Conservation (phyloP, 208 protist genomes). For the Trypanosoma brucei region DNA sequence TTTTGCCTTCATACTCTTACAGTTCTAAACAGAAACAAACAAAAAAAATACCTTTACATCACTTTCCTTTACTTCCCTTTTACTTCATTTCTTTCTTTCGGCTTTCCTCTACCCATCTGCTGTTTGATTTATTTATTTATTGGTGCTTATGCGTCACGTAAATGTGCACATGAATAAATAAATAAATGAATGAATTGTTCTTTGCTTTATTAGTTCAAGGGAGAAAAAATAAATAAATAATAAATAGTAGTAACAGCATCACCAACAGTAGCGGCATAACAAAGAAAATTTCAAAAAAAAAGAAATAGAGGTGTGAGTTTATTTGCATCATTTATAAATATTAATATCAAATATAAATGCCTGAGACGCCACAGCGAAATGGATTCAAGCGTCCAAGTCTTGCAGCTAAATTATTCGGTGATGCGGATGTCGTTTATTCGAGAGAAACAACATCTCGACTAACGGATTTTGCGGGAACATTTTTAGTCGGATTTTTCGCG, state of each 20-base stretch:
- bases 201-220: too few relatives aligned
- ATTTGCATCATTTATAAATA: too few relatives aligned
- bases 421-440: conserved; percentile 62
- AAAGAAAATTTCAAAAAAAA: too few relatives aligned
- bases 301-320: too few relatives aligned
- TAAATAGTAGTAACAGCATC: too few relatives aligned
- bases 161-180: too few relatives aligned
- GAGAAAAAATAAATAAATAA: too few relatives aligned
- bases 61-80: conserved; percentile 19
- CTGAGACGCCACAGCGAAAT: background rate
- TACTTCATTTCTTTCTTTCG: conserved; percentile 14
- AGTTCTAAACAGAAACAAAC: background rate
- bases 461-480: conserved; percentile 66
- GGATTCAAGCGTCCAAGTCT: background rate
- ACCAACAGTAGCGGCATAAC: too few relatives aligned
- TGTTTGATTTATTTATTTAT: background rate
- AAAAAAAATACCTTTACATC: background rate
- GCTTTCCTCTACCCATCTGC: conserved; percentile 3
- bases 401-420: conserved; percentile 41
- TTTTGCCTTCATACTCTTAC: too few relatives aligned
- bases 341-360: background rate
- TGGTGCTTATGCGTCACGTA: too few relatives aligned
- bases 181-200: too few relatives aligned
- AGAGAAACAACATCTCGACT: conserved; percentile 46
- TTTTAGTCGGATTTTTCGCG: conserved; percentile 62